Percentiles rank a stretch among this genome's conserved stretches.
phyloP scores from a whole-genome alignment of 2,329 filamentous ascomycete species.

The Calonectria hawksworthii region DNA sequence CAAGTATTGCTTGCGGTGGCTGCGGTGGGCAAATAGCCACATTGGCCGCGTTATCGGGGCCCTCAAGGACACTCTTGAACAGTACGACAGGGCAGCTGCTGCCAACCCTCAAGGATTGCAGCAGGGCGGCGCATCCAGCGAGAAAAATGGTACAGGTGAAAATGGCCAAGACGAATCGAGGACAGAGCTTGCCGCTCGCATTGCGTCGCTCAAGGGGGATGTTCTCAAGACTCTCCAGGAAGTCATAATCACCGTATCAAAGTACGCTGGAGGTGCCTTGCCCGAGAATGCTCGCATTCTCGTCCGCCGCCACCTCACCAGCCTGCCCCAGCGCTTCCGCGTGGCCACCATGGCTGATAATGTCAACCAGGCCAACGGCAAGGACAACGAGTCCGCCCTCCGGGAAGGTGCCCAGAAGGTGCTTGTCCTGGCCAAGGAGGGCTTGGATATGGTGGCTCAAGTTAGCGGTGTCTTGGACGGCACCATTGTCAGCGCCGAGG shows the following conservation, averaged over 20 bases:
- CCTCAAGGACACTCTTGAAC: constrained; percentile 81
- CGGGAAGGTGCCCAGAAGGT: constrained; percentile 79
- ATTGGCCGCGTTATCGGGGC: constrained; percentile 82
- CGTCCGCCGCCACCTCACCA: constrained; percentile 87
- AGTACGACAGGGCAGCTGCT: constrained; percentile 74
- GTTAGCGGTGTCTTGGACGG: constrained; percentile 90
- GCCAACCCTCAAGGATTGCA: constrained; percentile 26
- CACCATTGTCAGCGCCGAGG: constrained; percentile 90
- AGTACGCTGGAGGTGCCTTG: constrained; percentile 90
- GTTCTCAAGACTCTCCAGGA: constrained; percentile 84
- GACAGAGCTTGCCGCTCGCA: constrained; percentile 69
- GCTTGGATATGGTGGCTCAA: constrained; percentile 93
- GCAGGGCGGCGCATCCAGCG: constrained; percentile 17
- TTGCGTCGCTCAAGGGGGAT: constrained; percentile 77
- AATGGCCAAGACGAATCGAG: constrained; percentile 47
- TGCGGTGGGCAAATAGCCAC: constrained; percentile 86
- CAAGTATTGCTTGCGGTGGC: constrained; percentile 85
- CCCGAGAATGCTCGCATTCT: constrained; percentile 89
- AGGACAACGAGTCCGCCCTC: constrained; percentile 54
- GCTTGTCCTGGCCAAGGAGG: constrained; percentile 88
- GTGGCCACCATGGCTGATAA: constrained; percentile 70
- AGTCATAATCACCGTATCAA: constrained; percentile 87
- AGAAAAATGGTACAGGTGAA: constrained; percentile 16
- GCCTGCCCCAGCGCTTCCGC: constrained; percentile 86
- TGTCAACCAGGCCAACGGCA: constrained; percentile 44